phyloP scores from a whole-genome alignment of 805 yeast species.

The Hanseniaspora hatyaiensis region DNA sequence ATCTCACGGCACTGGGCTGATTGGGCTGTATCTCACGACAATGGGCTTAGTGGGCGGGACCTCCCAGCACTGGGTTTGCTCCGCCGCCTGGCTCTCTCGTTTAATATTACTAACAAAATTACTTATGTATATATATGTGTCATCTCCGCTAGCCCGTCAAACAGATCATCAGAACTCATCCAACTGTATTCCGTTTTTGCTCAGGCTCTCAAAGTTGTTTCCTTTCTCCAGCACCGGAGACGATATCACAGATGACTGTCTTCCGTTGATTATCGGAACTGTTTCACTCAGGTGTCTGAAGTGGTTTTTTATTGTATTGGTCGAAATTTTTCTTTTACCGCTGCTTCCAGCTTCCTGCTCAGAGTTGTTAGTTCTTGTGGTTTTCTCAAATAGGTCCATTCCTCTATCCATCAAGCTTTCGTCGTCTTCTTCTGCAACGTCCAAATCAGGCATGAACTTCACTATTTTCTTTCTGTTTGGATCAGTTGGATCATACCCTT shows the following conservation, averaged over 20 bases:
- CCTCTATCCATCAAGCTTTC: slow-evolving; percentile 20
- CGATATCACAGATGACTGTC: slow-evolving; percentile 11
- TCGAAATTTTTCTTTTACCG: background rate
- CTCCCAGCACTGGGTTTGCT: no score
- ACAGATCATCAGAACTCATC: background rate
- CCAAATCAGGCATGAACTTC: slow-evolving; percentile 23
- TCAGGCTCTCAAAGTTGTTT: background rate
- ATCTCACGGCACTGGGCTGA: no score
- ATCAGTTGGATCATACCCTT: slow-evolving; percentile 68
- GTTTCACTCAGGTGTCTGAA: slow-evolving; percentile 13
- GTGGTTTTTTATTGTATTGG: slow-evolving; percentile 9
- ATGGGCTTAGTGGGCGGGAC: no score
- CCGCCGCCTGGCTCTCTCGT: no score
- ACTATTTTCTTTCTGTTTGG: slow-evolving; percentile 49
- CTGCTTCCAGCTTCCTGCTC: background rate
- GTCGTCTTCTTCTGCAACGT: background rate
- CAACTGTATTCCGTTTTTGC: background rate
- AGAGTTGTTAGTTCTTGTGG: slow-evolving; percentile 1
- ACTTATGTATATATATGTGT: no score
- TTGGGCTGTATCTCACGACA: no score
- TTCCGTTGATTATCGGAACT: slow-evolving; percentile 13
- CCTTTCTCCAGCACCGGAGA: slow-evolving; percentile 1
- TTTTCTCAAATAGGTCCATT: slow-evolving; percentile 9
- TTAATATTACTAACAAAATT: no score
- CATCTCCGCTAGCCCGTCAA: no score